A percentile compares a stretch with the other conserved stretches of the same genome.
These are phyloP conservation scores for Acacia melanoxylon DNA, from an alignment of 306 rosid species.

Conservation along the genomic window DNA sequence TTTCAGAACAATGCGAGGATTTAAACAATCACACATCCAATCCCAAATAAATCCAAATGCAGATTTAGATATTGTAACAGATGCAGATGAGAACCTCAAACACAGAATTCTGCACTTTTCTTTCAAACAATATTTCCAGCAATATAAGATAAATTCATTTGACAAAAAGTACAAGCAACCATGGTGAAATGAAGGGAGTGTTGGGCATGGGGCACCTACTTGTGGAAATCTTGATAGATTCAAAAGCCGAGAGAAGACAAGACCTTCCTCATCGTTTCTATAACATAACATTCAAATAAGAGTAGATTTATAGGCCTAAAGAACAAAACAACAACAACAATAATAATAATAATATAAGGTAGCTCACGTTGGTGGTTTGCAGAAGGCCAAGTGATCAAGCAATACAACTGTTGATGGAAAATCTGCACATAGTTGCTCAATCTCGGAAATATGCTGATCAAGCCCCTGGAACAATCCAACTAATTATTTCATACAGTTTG, in stretches of 20 bases:
- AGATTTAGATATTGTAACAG: not conserved
- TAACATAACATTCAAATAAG: slow-evolving; percentile 33
- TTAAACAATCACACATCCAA: not conserved
- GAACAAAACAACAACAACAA: not conserved
- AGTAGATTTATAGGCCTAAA: not conserved
- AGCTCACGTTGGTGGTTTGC: slow-evolving; percentile 83
- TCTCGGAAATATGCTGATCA: slow-evolving; percentile 72
- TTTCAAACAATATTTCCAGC: not conserved
- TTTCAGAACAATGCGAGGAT: not conserved
- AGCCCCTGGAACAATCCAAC: slow-evolving; percentile 61
- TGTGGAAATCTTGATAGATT: slow-evolving; percentile 84
- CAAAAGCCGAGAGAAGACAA: slow-evolving; percentile 61
- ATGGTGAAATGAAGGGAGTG: not conserved
- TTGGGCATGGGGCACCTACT: slow-evolving; percentile 33
- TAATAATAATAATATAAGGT: not conserved
- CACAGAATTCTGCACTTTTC: not conserved
- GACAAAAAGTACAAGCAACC: not conserved
- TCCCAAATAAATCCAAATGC: not conserved
- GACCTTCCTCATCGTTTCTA: slow-evolving; percentile 75
- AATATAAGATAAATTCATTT: not conserved
- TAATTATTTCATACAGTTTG: slow-evolving; percentile 10
- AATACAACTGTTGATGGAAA: slow-evolving; percentile 78
- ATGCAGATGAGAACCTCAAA: not conserved
- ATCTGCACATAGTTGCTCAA: slow-evolving; percentile 76
- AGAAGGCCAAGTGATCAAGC: slow-evolving; percentile 86